A percentile compares a stretch with the other conserved stretches of the same genome.
Evolutionary conservation across 208 protist species (phyloP).

Genomic region (Phytomonas francai): DNA sequence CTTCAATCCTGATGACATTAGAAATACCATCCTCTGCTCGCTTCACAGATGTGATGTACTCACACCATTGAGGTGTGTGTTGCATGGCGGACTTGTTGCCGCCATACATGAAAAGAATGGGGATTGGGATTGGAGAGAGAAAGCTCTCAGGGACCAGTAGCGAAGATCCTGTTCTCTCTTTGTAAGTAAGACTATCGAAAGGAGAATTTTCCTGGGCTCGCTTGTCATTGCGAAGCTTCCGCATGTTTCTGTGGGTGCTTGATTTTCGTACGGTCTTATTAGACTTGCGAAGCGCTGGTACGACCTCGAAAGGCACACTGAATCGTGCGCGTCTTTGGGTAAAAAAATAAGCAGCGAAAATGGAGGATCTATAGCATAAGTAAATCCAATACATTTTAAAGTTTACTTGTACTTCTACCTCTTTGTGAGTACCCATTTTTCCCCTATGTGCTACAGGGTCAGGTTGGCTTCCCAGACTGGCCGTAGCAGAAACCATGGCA

Average conservation of each 20-base stretch:
- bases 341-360: background rate
- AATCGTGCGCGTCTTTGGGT: background rate
- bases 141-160: slow-evolving; percentile 45
- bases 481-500: background rate
- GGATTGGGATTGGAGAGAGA: slow-evolving; percentile 45
- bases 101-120: slow-evolving; percentile 71
- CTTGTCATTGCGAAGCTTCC: background rate
- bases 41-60: slow-evolving; percentile 45
- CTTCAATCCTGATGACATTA: slow-evolving; percentile 47
- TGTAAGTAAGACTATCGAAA: background rate
- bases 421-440: background rate
- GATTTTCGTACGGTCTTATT: background rate
- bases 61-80: slow-evolving; percentile 52
- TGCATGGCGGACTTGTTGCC: slow-evolving; percentile 36
- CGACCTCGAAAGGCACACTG: background rate
- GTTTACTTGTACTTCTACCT: background rate
- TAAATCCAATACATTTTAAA: slow-evolving; percentile 21
- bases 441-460: background rate
- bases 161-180: slow-evolving; percentile 10
- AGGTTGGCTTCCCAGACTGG: background rate
- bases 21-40: slow-evolving; percentile 50
- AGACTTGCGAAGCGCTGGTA: background rate
- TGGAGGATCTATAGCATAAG: slow-evolving; percentile 30
- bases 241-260: background rate
- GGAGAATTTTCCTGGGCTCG: background rate